Conservation (phyloP, 768 basidiomycete species). For the Phlebiopsis gigantea region DNA sequence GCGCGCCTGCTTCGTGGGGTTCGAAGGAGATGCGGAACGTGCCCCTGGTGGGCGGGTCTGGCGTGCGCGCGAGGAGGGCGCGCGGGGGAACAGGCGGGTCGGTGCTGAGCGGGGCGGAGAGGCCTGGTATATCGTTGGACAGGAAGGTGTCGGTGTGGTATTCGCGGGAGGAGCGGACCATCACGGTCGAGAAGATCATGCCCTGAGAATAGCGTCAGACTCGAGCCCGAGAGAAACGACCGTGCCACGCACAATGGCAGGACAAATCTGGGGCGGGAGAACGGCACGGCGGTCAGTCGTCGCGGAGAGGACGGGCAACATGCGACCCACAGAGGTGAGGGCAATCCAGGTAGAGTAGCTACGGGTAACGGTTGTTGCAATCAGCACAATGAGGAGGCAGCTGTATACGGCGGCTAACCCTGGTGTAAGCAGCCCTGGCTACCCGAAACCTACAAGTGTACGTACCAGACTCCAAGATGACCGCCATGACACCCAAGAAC, state of each 20-base stretch:
- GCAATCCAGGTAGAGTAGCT: conserved; percentile 10
- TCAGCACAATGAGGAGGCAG: conserved; percentile 16
- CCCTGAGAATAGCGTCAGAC: conserved; percentile 2
- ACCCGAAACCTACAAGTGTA: background rate
- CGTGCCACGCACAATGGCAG: conserved; percentile 6
- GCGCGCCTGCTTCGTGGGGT: background rate
- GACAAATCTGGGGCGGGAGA: conserved; percentile 1
- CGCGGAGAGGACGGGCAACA: no score
- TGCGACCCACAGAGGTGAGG: conserved; percentile 6
- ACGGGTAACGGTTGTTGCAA: conserved; percentile 11
- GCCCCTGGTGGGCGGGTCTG: background rate
- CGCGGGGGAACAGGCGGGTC: background rate
- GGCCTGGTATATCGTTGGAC: background rate
- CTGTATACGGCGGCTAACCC: conserved; percentile 17
- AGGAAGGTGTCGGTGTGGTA: background rate
- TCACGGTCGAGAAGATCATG: conserved; percentile 22
- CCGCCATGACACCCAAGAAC: conserved; percentile 13
- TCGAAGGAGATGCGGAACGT: background rate
- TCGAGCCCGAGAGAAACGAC: background rate
- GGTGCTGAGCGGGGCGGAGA: background rate
- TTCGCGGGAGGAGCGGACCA: conserved; percentile 19
- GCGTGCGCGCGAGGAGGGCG: background rate
- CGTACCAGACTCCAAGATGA: conserved; percentile 20
- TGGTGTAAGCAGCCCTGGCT: background rate
- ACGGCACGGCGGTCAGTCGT: no score